Evolutionary conservation across 768 basidiomycete species (phyloP).

Genomic region (Pleurotus sapidus): DNA sequence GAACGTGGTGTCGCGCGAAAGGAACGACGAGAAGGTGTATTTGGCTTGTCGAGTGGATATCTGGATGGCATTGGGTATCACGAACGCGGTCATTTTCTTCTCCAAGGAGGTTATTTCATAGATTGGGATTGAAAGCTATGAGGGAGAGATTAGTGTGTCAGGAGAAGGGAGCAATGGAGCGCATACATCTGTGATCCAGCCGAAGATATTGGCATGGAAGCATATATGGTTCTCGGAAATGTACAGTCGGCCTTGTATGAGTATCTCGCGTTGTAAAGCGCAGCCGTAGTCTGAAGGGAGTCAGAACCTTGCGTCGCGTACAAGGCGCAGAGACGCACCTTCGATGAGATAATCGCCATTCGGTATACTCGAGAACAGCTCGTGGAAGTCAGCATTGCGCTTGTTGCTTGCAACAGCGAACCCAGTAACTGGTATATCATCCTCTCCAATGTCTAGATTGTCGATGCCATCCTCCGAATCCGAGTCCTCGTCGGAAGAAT

Average conservation of each 20-base stretch:
- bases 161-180: constrained; percentile 25
- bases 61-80: constrained; percentile 95
- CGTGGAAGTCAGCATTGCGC: constrained; percentile 94
- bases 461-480: constrained; percentile 21
- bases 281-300: constrained; percentile 85
- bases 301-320: neutral
- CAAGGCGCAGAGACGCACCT: constrained; percentile 48
- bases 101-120: constrained; percentile 84
- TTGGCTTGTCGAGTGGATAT: constrained; percentile 80
- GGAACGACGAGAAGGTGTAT: constrained; percentile 95
- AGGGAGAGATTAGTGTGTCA: constrained; percentile 6
- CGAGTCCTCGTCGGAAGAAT: constrained; percentile 19
- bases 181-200: constrained; percentile 92
- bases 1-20: constrained; percentile 92
- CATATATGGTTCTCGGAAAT: constrained; percentile 99
- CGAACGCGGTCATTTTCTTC: constrained; percentile 97
- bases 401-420: constrained; percentile 97
- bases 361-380: constrained; percentile 83
- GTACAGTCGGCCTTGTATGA: constrained; percentile 94
- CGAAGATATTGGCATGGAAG: constrained; percentile 99
- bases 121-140: constrained; percentile 82
- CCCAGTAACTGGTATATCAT: constrained; percentile 89
- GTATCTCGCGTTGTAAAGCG: constrained; percentile 92
- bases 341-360: constrained; percentile 98
- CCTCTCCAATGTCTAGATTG: constrained; percentile 51